These are phyloP conservation scores for Bruguiera parviflora DNA, from an alignment of 345 rosid species.

Conservation along the genomic window DNA sequence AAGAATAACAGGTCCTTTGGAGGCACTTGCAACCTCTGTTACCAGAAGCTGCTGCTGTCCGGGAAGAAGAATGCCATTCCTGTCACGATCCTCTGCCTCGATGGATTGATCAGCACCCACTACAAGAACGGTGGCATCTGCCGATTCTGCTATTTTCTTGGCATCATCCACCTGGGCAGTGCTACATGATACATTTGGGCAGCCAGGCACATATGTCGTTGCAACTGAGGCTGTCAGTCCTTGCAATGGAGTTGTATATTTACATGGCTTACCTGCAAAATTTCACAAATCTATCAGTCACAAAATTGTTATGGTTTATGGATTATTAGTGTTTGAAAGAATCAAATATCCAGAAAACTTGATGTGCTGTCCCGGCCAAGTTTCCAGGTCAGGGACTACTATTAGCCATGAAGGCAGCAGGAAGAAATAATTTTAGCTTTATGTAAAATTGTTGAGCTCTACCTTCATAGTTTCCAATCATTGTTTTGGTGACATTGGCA, in stretches of 20 bases:
- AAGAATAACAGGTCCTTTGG: constrained; percentile 81
- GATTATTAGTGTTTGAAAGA: no score
- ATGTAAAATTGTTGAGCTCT: neutral
- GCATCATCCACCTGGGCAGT: constrained; percentile 61
- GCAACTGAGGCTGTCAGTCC: constrained; percentile 59
- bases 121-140: constrained; percentile 77
- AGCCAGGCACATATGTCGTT: constrained; percentile 61
- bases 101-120: constrained; percentile 77
- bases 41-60: constrained; percentile 69
- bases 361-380: no score
- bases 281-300: neutral
- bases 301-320: neutral
- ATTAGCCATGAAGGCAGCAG: neutral
- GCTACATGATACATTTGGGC: constrained; percentile 59
- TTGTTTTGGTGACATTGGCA: constrained; percentile 83
- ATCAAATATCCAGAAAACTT: no score
- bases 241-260: constrained; percentile 75
- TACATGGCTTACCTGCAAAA: constrained; percentile 70
- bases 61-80: constrained; percentile 61
- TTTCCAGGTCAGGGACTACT: no score
- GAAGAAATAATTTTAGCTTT: neutral
- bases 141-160: constrained; percentile 46
- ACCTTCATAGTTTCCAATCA: constrained; percentile 98
- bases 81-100: constrained; percentile 67
- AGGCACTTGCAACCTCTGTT: constrained; percentile 58